Conservation (phyloP, 108 stramenopile species). For the Discostella stelligeroides region DNA sequence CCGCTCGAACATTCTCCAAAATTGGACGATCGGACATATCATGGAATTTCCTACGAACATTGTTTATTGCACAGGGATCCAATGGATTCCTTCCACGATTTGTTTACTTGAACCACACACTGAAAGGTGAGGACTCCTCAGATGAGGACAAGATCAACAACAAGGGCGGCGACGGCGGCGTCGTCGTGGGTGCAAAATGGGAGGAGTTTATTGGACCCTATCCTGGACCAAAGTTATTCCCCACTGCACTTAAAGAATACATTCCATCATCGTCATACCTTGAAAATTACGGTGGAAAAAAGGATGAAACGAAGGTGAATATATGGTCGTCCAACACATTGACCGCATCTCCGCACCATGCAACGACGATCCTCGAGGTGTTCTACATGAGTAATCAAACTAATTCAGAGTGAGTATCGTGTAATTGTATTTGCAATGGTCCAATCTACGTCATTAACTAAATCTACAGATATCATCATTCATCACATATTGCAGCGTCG, state of each 20-base stretch:
- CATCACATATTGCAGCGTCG: constrained; percentile 10
- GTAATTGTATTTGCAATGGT: neutral
- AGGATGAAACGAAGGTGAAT: constrained; percentile 9
- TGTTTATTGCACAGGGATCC: constrained; percentile 39
- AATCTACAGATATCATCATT: too few relatives aligned
- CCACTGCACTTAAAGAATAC: neutral
- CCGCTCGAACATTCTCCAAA: constrained; percentile 45
- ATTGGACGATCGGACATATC: constrained; percentile 45
- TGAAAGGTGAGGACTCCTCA: neutral
- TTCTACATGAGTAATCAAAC: constrained; percentile 55
- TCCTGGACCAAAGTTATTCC: constrained; percentile 46
- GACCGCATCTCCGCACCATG: constrained; percentile 44
- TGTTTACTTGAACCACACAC: constrained; percentile 37
- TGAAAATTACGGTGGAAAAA: too few relatives aligned
- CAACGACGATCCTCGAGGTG: constrained; percentile 38
- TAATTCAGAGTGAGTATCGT: constrained; percentile 16
- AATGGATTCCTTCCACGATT: constrained; percentile 50
- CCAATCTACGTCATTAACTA: too few relatives aligned
- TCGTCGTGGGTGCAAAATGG: constrained; percentile 30
- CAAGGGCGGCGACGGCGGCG: neutral
- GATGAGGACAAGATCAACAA: neutral
- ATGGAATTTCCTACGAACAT: constrained; percentile 41
- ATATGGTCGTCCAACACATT: constrained; percentile 44
- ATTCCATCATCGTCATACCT: constrained; percentile 11
- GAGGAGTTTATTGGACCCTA: constrained; percentile 32